Percentiles rank a stretch among this genome's conserved stretches.
phyloP scores from a whole-genome alignment of 441 rosid species.

The Mallotus japonicus region DNA sequence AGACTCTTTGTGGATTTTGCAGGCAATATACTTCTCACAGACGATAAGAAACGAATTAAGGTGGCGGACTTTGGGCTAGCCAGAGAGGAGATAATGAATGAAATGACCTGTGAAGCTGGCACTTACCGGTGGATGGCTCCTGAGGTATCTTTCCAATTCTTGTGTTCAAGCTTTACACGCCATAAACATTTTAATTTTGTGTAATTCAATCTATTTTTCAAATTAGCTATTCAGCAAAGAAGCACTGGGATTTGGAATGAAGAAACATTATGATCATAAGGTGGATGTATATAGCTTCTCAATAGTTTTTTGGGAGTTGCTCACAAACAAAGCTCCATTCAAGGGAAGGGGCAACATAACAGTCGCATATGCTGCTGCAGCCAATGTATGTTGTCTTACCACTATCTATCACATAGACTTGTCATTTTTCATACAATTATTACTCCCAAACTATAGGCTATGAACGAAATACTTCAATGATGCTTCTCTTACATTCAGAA shows the following conservation, averaged over 20 bases:
- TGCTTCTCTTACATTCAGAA: constrained; percentile 38
- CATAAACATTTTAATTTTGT: neutral
- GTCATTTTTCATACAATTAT: neutral
- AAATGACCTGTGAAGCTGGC: constrained; percentile 69
- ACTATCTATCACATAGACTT: neutral
- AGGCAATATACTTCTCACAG: constrained; percentile 61
- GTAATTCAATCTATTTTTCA: constrained; percentile 11
- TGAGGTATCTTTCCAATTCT: constrained; percentile 39
- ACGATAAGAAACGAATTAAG: constrained; percentile 43
- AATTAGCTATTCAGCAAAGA: constrained; percentile 46
- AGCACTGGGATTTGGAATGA: constrained; percentile 44
- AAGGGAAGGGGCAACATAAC: constrained; percentile 26
- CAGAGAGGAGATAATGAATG: constrained; percentile 39
- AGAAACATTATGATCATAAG: constrained; percentile 70
- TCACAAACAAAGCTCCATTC: constrained; percentile 53
- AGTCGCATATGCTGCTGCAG: constrained; percentile 41
- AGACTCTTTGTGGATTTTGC: neutral
- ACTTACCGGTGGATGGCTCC: constrained; percentile 85
- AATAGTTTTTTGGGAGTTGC: constrained; percentile 64
- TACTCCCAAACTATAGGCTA: neutral
- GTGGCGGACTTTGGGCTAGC: constrained; percentile 65
- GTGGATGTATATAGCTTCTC: constrained; percentile 73
- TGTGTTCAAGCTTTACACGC: neutral
- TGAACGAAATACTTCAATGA: neutral
- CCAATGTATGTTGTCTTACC: constrained; percentile 36